Conservation (phyloP, 1,284 basidiomycete genomes). For the Ganoderma leucocontextum region DNA sequence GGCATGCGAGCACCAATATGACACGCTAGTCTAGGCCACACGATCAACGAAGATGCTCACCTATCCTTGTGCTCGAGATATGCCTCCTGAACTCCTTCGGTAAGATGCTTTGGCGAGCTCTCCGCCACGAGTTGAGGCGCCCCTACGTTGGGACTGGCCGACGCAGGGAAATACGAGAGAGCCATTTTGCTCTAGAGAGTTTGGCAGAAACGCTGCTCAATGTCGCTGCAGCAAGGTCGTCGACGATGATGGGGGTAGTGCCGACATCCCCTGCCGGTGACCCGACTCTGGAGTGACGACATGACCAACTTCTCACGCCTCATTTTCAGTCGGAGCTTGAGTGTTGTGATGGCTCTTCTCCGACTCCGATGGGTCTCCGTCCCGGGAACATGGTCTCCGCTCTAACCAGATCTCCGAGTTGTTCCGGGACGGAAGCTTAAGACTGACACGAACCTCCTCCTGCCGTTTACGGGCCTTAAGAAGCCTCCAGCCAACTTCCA, state of each 20-base stretch:
- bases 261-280: conserved; percentile 14
- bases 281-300: conserved; percentile 5
- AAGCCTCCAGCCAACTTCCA: conserved; percentile 6
- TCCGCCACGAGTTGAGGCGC: conserved; percentile 34
- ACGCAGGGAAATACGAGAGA: conserved; percentile 39
- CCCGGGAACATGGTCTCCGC: neutral
- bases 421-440: neutral
- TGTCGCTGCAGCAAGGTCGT: conserved; percentile 29
- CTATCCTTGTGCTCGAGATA: conserved; percentile 77
- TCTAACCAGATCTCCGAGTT: neutral
- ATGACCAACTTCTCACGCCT: conserved; percentile 6
- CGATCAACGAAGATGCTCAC: conserved; percentile 48
- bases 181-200: conserved; percentile 37
- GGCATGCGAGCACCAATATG: neutral
- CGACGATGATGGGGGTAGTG: conserved; percentile 30
- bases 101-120: conserved; percentile 34
- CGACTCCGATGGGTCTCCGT: neutral
- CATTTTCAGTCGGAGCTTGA: conserved; percentile 6
- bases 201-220: conserved; percentile 29
- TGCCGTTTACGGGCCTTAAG: neutral
- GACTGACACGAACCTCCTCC: neutral
- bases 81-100: conserved; percentile 73
- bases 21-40: neutral
- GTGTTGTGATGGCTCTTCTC: neutral
- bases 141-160: conserved; percentile 24